Evolutionary conservation across 768 basidiomycete species (phyloP), one percentile per base, ranked within the genome.

Genomic region (Mycena latifolia): DNA sequence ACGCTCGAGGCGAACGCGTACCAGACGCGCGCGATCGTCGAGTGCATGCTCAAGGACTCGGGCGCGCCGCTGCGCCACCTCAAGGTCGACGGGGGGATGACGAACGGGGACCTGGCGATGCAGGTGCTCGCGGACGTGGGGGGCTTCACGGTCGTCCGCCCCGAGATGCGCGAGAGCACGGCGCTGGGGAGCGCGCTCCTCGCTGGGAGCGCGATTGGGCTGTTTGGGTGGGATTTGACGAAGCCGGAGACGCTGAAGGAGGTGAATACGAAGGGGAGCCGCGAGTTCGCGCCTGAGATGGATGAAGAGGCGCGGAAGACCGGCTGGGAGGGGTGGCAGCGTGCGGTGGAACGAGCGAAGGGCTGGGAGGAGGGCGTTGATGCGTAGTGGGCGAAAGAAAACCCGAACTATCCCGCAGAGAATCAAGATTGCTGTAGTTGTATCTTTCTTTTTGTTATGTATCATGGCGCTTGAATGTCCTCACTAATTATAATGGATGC

Each of bases 101-200:
- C 96, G 14, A 97, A 96, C 70, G 93, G 94, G 35, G 94, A 97
- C 74, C 78, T 93, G 29, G 93, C 91, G 61, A 94, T 97, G 95
- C 83, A 86, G 72, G 81, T 96, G 51, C 84, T 96, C 65, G 94
- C 94, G 5, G 92, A 98, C 76, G 82, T 97, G 46, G 95, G 96
- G 31, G 97, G 96, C 17, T 96, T 98, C 79, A 89, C 88, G 29
- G 94, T 99, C 67, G 82, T 96, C 63, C 85, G 98, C 59, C 98
- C 97, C 14, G 91, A 94, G 74, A 99, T 99, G 98, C 83, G 97
- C 76, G 98, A 99, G 94, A 96, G 94, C 3, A 99, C 98, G 18
- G 98, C 98, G 2, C 84, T 99, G 53, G 98, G 98, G 22, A 94
- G 96, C 11, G 98, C 98, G 25, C 82, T 99, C 58, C 89, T 98